Percentiles rank a stretch among this genome's conserved stretches.
Evolutionary conservation across 225 moss, liverwort and hornwort species (phyloP).

Genomic region (Bryoerythrophyllum caledonicum): DNA sequence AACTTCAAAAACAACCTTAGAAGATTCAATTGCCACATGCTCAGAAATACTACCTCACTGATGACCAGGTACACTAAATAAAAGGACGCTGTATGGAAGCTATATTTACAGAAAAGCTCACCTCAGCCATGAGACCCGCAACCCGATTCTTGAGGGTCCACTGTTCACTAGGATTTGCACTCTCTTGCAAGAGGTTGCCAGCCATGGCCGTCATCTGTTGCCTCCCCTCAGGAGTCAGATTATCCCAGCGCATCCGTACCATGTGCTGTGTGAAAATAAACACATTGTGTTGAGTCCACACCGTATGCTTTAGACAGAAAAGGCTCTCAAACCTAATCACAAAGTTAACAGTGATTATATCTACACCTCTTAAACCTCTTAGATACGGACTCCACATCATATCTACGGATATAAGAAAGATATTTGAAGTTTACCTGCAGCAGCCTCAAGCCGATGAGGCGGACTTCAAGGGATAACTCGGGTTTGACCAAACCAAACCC

Average conservation of each 20-base stretch:
- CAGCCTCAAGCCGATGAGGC: slow-evolving; percentile 83
- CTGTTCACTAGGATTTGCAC: slow-evolving; percentile 75
- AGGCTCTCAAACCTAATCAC: background rate
- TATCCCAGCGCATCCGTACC: slow-evolving; percentile 89
- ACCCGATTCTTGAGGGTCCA: slow-evolving; percentile 95
- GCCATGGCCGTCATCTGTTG: slow-evolving; percentile 73
- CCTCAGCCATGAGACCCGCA: slow-evolving; percentile 98
- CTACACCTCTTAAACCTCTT: background rate
- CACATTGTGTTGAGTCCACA: slow-evolving; percentile 4
- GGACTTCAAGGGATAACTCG: slow-evolving; percentile 73
- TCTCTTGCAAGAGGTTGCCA: slow-evolving; percentile 71
- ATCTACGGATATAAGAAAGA: background rate
- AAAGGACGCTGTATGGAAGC: background rate
- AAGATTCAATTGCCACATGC: background rate
- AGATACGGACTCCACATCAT: slow-evolving; percentile 3
- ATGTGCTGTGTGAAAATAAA: slow-evolving; percentile 58
- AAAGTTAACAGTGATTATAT: background rate
- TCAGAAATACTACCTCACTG: background rate
- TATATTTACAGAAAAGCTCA: slow-evolving; percentile 26
- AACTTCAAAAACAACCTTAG: background rate
- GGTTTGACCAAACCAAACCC: slow-evolving; percentile 73
- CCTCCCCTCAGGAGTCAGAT: slow-evolving; percentile 72
- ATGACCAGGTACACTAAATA: background rate
- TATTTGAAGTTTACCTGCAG: slow-evolving; percentile 61
- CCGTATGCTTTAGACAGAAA: background rate